Percentiles rank a stretch among this genome's conserved stretches.
Conservation (phyloP, 2,329 filamentous ascomycete species). For the Didymella segeticola region DNA sequence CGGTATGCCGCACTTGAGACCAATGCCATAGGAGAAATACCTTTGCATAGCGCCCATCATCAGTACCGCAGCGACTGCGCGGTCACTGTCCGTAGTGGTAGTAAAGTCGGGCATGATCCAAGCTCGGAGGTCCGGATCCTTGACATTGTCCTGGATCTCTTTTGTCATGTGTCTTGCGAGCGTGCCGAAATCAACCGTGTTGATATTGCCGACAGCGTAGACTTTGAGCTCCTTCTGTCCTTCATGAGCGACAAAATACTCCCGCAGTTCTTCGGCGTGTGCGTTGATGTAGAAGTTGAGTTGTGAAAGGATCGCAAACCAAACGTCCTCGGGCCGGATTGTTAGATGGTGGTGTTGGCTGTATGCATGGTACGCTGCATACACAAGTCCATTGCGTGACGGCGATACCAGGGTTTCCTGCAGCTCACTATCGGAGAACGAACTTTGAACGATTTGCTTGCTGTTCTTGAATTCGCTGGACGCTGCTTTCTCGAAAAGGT, state of each 20-base stretch:
- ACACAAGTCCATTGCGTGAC: constrained; percentile 27
- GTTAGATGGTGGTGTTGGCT: constrained; percentile 28
- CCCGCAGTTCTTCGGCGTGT: constrained; percentile 30
- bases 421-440: constrained; percentile 8
- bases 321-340: constrained; percentile 37
- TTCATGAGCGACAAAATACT: constrained; percentile 43
- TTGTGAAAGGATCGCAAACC: constrained; percentile 35
- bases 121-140: constrained; percentile 12
- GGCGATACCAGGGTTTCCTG: not conserved
- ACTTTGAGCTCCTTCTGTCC: constrained; percentile 27
- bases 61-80: constrained; percentile 18
- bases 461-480: not conserved
- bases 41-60: constrained; percentile 28
- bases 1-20: constrained; percentile 21
- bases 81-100: constrained; percentile 24
- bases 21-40: constrained; percentile 21
- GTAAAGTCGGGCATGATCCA: constrained; percentile 31
- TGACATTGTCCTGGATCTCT: constrained; percentile 19
- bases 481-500: not conserved
- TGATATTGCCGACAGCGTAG: constrained; percentile 6
- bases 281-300: constrained; percentile 35
- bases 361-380: constrained; percentile 25
- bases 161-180: constrained; percentile 15
- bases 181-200: constrained; percentile 1
- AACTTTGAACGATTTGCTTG: constrained; percentile 18